A percentile compares a stretch with the other conserved stretches of the same genome.
Evolutionary conservation across 1,284 basidiomycete species (phyloP).

Genomic region (Sutorius eximius): DNA sequence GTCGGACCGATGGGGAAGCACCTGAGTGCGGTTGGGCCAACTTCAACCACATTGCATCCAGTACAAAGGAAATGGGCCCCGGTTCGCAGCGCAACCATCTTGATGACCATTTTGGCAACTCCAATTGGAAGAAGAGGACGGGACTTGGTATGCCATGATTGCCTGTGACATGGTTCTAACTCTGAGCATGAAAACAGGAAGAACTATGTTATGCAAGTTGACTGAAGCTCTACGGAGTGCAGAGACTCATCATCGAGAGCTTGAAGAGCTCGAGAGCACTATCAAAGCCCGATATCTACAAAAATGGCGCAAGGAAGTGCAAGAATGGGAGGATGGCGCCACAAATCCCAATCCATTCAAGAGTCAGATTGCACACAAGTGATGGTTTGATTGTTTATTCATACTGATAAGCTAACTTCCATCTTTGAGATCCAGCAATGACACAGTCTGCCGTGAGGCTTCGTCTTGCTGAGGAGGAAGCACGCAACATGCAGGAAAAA

Average conservation of each 20-base stretch:
- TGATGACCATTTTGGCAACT: slow-evolving; percentile 3
- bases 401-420: too few relatives aligned
- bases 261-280: not conserved
- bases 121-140: not conserved
- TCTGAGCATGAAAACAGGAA: not conserved
- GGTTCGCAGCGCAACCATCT: not conserved
- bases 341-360: slow-evolving; percentile 10
- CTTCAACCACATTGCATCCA: slow-evolving; percentile 1
- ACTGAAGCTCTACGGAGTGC: not conserved
- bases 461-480: not conserved
- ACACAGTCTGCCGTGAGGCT: slow-evolving; percentile 1
- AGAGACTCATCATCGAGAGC: not conserved
- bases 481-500: not conserved
- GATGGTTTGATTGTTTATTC: too few relatives aligned
- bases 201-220: not conserved
- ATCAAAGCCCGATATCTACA: not conserved
- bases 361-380: not conserved
- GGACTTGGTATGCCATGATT: not conserved
- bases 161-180: not conserved
- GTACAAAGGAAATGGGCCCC: slow-evolving; percentile 6
- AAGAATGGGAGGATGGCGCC: slow-evolving; percentile 5
- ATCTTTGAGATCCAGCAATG: not conserved
- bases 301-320: not conserved
- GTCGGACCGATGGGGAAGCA: not conserved
- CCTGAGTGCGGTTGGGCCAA: not conserved